These are phyloP conservation scores for Terfezia boudieri DNA, from an alignment of 495 filamentous ascomycete species.

Conservation along the genomic window DNA sequence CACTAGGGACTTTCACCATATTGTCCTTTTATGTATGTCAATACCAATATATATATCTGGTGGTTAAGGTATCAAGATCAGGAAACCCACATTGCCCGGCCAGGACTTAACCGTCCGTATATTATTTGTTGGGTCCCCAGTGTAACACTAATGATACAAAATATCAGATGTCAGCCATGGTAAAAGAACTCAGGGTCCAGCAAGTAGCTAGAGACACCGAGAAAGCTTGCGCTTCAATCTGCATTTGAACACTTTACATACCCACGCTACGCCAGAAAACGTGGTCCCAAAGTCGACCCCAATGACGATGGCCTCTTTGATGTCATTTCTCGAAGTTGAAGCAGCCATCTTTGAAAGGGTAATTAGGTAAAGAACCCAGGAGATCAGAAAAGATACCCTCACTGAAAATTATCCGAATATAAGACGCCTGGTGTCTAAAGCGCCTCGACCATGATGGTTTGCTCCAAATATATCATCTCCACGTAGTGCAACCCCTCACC, in stretches of 20 bases:
- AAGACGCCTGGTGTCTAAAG: not conserved
- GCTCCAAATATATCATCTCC: too few relatives aligned
- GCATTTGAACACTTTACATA: not conserved
- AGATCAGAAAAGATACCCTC: not conserved
- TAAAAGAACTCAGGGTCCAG: not conserved
- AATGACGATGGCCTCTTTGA: conserved; percentile 2
- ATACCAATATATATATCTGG: not conserved
- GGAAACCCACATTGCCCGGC: not conserved
- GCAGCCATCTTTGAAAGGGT: not conserved
- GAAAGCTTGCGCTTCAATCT: not conserved
- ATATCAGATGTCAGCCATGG: not conserved
- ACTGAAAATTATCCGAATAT: not conserved
- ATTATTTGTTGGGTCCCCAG: not conserved
- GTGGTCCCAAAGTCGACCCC: conserved; percentile 13
- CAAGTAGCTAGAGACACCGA: not conserved
- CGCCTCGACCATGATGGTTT: not conserved
- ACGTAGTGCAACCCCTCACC: too few relatives aligned
- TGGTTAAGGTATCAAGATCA: not conserved
- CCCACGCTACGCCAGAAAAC: conserved; percentile 11
- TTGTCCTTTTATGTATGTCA: not conserved
- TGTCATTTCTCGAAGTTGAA: too few relatives aligned
- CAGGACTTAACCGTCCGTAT: not conserved
- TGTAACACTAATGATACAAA: not conserved
- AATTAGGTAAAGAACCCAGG: not conserved
- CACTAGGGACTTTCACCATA: not conserved